Evolutionary conservation across 257 asterid species (phyloP), one percentile per base, ranked within the genome.

Genomic region (Petrea volubilis): DNA sequence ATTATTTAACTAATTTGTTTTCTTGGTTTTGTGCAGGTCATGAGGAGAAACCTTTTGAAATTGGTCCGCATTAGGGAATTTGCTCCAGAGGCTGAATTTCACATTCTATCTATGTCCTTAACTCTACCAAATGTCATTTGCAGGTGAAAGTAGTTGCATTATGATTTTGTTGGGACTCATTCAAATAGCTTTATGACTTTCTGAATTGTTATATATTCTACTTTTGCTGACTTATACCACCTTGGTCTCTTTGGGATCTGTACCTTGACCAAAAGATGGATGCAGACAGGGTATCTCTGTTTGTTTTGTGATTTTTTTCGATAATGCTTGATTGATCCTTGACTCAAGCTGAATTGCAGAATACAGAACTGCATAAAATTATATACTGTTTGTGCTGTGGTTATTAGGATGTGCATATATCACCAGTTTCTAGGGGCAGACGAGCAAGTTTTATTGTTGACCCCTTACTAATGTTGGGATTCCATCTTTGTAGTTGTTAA

Each of bases 81-180:
- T 49, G 96, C 97, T 74, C 96, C 97, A 1, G 97, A 94, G 87
- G 97, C 99, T 38, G 96, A 88, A 80, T 86, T 94, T 78, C 81
- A 66, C 5, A 73, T 76, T 67, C 77, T 47, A 17, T 76, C 82
- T 29, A 33, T 75, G 69, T 79, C 95, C 69, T 81, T 89, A 73
- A 85, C 74, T 43, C 78, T 94, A 64, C 97, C 99, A 33, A 90
- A 94, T 65, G 91, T 91, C 76, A 84, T 89, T 75, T 94, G 99
- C 99, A 91, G 98, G 98, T 94, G 73, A 77, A 70, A 28, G 38
- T 51, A 11, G 9, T 23, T 36, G 4, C 23, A 41, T 13, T 20
- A 60, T 20, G 56, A 23, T 71, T 34, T 24, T 25, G 23, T 29
- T 59, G n/a, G 10, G 49, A 11, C 15, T 41, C n/a, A n/a, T 21